Evolutionary conservation across 192 early-diverging fungal genomes (phyloP), one percentile per base, ranked within the genome.

Genomic region (Mortierella claussenii): DNA sequence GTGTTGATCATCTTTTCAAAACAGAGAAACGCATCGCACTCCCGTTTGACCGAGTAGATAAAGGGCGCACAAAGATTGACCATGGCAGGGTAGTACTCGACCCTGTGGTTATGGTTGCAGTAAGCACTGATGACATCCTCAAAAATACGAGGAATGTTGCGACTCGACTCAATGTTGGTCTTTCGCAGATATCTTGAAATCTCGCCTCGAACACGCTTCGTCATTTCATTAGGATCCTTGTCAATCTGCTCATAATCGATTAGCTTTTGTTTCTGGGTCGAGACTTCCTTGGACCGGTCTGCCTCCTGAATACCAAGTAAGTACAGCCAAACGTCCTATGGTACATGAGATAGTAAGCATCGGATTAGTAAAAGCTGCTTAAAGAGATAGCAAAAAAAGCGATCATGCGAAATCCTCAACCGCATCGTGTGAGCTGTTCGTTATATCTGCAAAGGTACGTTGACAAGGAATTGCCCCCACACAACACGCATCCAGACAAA

Each of bases 101-200:
- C 82, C 26, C 86, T 80, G 51, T 89, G 88, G 68, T 93, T 88
- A 69, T 89, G 83, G 81, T 90, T 92, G 73, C 96, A 81, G 75
- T 94, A 95, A 20, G 93, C 89, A 31, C 87, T 90, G 52, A 97
- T 90, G n/a, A 97, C 91, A 37, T 92, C 89, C 68, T 97, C 95
- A 75, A 92, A 88, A 20, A 76, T 49, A n/a, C 65, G 57, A 31
- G 73, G 53, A 43, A 76, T 76, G 40, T 76, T 67, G n/a, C 73
- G 63, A 30, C 73, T 67, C 6, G 73, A 76, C 47, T 76, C 73
- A n/a, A 86, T 84, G 40, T 83, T 82, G 11, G 87, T 85, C 62
- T 79, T 80, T 55, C 81, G 82, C 51, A 86, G 76, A 66, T 91
- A 94, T 51, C 91, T 84, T 48, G 78, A 83, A 20, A 89, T 87